Conservation (phyloP, 2,329 filamentous ascomycete species). For the Penicillium sp. region DNA sequence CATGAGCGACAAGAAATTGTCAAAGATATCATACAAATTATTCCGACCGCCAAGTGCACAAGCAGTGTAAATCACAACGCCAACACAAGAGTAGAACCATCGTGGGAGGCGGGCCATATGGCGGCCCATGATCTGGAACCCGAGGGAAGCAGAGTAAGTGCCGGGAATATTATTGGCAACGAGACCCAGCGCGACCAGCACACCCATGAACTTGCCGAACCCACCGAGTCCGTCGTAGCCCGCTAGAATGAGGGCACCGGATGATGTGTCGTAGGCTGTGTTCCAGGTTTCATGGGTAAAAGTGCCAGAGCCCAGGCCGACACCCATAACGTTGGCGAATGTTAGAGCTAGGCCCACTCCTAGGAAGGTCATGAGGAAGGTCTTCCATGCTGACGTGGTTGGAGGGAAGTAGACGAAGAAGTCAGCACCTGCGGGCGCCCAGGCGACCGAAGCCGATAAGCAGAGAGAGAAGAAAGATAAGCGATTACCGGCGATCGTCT, state of each 20-base stretch:
- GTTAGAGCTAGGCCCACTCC: conserved; percentile 30
- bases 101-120: conserved; percentile 34
- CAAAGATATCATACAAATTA: conserved; percentile 38
- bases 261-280: conserved; percentile 18
- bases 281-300: conserved; percentile 28
- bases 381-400: conserved; percentile 18
- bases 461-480: conserved; percentile 29
- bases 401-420: conserved; percentile 40
- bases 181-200: conserved; percentile 39
- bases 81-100: conserved; percentile 38
- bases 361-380: conserved; percentile 32
- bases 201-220: conserved; percentile 38
- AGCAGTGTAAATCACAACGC: conserved; percentile 36
- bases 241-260: conserved; percentile 35
- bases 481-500: conserved; percentile 22
- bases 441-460: conserved; percentile 27
- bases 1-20: conserved; percentile 43
- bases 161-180: conserved; percentile 40
- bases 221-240: conserved; percentile 31
- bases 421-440: conserved; percentile 29
- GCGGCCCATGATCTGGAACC: conserved; percentile 37
- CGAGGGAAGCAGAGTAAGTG: conserved; percentile 38
- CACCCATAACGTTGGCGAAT: conserved; percentile 32
- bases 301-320: conserved; percentile 35
- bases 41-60: conserved; percentile 40